Base-by-base conservation (phyloP, 176 grass and related monocot genomes). In the Carex parvula region DNA sequence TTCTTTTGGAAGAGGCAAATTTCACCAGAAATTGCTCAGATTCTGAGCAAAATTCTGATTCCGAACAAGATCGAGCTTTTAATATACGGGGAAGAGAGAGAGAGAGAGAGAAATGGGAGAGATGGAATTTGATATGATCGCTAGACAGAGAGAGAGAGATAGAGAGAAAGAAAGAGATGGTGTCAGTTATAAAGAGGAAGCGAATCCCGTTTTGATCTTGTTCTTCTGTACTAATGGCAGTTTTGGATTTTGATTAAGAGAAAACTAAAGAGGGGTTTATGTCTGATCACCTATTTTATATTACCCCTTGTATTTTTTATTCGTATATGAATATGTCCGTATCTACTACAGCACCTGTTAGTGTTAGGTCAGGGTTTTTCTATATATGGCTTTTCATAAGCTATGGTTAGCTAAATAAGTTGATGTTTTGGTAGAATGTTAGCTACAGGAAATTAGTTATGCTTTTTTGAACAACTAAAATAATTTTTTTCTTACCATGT, bases 151-250 rank as follows among this genome's bases (percentile, higher is more conserved):
- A 80, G 60, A 61, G 32, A 75, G 72, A 79, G 26, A 64, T 0
- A 26, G 22, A 67, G 10, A 85, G 71, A 85, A 52, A 58, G 29
- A 83, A 2, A 69, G 26, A 61, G 48, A 60, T 10, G 81, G 62
- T 68, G 81, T 83, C 81, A 83, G 81, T 69, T 83, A 83, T 83
- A 83, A 83, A 83, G 81, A 83, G 81, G 60, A 83, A 83, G 81
- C 81, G 60, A 83, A 83, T 83, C 81, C 62, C 41, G 21, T 66
- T 81, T 83, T 83, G 62, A 83, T 83, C 69, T 79, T 53, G 73
- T 85, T 85, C 60, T 42, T 64, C 65, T 53, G 16, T 16, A 54
- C 37, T 64, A 78, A 63, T 78, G 71, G 70, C 74, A 79, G 60
- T 42, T 77, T 85, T 61, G 26, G 5, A 78, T 61, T 53, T 63